phyloP scores from a whole-genome alignment of 1,139 yeast genomes.

The Pichia sp. region DNA sequence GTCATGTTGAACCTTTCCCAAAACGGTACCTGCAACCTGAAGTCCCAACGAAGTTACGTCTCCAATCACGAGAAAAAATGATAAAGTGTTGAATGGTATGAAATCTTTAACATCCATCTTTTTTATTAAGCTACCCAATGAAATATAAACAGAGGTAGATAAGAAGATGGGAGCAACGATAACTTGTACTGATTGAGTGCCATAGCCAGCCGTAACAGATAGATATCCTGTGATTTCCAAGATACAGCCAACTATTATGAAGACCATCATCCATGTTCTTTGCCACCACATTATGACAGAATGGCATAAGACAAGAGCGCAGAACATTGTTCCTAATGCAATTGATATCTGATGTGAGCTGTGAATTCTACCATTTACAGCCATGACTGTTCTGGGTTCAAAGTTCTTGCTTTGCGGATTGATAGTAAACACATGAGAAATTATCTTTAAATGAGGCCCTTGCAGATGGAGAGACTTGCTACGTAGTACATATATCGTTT shows the following conservation, averaged over 20 bases:
- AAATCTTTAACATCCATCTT: background rate
- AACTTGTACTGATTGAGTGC: background rate
- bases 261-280: background rate
- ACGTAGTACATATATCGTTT: no score
- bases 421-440: no score
- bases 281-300: background rate
- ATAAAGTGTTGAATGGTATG: background rate
- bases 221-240: background rate
- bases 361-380: background rate
- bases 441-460: no score
- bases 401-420: no score
- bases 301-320: background rate
- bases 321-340: background rate
- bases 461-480: no score
- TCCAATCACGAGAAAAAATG: background rate
- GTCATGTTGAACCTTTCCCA: background rate
- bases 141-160: background rate
- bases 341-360: background rate
- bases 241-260: background rate
- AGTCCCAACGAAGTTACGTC: background rate
- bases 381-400: background rate
- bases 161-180: background rate
- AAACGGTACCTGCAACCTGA: background rate
- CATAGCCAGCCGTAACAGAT: background rate
- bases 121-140: background rate